These are phyloP conservation scores for Fomitopsis betulina DNA, from an alignment of 1,284 basidiomycete species.

Conservation along the genomic window DNA sequence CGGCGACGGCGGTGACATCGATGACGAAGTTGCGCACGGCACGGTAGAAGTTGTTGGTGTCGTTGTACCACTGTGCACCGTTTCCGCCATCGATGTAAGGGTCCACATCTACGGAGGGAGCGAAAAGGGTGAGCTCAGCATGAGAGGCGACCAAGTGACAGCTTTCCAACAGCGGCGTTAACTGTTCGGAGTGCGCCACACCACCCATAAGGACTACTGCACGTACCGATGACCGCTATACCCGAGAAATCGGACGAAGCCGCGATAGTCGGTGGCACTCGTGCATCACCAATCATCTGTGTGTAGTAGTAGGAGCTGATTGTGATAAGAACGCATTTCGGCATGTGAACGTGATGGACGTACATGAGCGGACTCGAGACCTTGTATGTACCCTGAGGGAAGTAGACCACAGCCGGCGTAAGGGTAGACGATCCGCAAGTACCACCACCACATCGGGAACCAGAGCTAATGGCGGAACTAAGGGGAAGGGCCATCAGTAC, in stretches of 20 bases:
- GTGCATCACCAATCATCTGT: slow-evolving; percentile 61
- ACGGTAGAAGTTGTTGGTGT: slow-evolving; percentile 68
- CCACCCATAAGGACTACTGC: not conserved
- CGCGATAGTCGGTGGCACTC: slow-evolving; percentile 52
- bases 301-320: slow-evolving; percentile 63
- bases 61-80: slow-evolving; percentile 52
- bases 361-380: slow-evolving; percentile 55
- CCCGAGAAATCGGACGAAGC: slow-evolving; percentile 55
- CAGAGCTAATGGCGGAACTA: slow-evolving; percentile 52
- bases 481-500: not conserved
- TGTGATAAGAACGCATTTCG: not conserved
- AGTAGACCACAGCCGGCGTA: slow-evolving; percentile 51
- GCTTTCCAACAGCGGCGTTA: not conserved
- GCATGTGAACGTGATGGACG: slow-evolving; percentile 1
- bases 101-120: slow-evolving; percentile 43
- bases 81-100: slow-evolving; percentile 45
- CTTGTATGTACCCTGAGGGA: slow-evolving; percentile 53
- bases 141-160: not conserved
- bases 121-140: too few species aligned
- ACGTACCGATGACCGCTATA: slow-evolving; percentile 64
- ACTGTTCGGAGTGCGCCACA: too few species aligned
- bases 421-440: slow-evolving; percentile 36
- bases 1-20: slow-evolving; percentile 44
- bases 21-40: slow-evolving; percentile 61
- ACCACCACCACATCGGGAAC: slow-evolving; percentile 52